Evolutionary conservation across 192 early-diverging fungal genomes (phyloP), one percentile per base, ranked within the genome.

Genomic region (Gorgonomyces haynaldii): DNA sequence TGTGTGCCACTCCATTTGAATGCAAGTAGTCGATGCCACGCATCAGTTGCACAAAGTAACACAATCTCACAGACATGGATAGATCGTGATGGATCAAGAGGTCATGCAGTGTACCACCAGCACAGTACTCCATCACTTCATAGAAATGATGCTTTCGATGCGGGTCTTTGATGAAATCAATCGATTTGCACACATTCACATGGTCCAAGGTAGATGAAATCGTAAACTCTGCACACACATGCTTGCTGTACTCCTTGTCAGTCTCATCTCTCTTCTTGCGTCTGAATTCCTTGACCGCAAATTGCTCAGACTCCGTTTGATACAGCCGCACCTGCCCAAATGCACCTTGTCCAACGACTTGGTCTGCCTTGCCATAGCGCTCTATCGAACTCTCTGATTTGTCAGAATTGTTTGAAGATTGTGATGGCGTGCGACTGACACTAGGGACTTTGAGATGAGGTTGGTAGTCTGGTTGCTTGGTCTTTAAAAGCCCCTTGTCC

Each of bases 121-220:
- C 70, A 56, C 88, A 90, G 74, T 88, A 91, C 65, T 96, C 92
- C 87, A 90, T 87, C 10, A 90, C 83, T 19, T 71, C 65, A 59
- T 64, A 76, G 67, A 65, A 76, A n/a, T 60, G 49, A 27, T 48
- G 58, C 25, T 64, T 69, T n/a, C n/a, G n/a, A n/a, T n/a, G n/a
- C 48, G 89, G 82, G 51, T 96, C 93, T 61, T 90, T 83, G 22
- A 97, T 89, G 45, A 97, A 65, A 63, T 97, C 93, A 13, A 95
- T 75, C 2, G 91, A 94, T 54, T 79, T 75, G 22, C 95, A 85
- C 22, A 97, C 67, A 60, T 97, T 91, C 52, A 74, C 67, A 65
- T 94, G 89, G 36, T 89, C 74, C 43, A 96, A 69, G 27, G 85
- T 83, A 4, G 88, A 91, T 32, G 79, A 82, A 48, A 97, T 95